Percentiles rank a stretch among this genome's conserved stretches.
phyloP scores from a whole-genome alignment of 768 basidiomycete species.

The Termitomyces sp. region DNA sequence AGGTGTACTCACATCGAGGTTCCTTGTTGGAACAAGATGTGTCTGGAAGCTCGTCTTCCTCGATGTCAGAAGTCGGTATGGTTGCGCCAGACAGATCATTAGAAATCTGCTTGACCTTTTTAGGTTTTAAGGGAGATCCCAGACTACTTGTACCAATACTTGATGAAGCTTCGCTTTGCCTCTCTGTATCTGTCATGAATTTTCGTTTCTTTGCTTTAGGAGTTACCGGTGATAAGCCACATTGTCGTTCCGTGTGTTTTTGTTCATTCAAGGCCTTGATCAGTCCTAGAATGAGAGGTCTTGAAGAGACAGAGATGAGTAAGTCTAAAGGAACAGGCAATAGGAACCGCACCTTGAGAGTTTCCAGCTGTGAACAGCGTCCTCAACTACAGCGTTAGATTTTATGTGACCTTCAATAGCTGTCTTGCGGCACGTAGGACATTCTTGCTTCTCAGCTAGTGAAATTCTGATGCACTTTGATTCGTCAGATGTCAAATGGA shows the following conservation, averaged over 20 bases:
- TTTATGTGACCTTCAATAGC: constrained; percentile 59
- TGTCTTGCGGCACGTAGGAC: constrained; percentile 63
- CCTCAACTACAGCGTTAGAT: constrained; percentile 67
- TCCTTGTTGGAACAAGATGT: not conserved
- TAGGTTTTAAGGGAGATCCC: constrained; percentile 18
- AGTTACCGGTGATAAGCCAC: constrained; percentile 1
- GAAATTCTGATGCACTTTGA: constrained; percentile 65
- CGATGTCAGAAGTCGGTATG: constrained; percentile 31
- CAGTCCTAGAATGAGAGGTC: constrained; percentile 38
- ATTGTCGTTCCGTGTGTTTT: constrained; percentile 17
- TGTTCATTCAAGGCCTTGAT: constrained; percentile 19
- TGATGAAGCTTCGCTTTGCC: constrained; percentile 1
- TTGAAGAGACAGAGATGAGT: constrained; percentile 16
- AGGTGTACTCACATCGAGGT: constrained; percentile 5
- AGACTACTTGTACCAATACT: constrained; percentile 10
- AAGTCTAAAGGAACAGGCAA: not conserved
- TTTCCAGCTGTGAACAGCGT: constrained; percentile 66
- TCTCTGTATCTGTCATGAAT: constrained; percentile 1
- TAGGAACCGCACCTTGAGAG: constrained; percentile 47
- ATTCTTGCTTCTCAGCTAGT: constrained; percentile 55
- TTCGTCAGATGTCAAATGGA: constrained; percentile 1
- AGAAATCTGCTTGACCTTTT: constrained; percentile 6
- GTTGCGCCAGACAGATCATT: constrained; percentile 5
- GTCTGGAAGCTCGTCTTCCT: constrained; percentile 25
- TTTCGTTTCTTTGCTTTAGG: constrained; percentile 15